Percentiles rank a stretch among this genome's conserved stretches.
Evolutionary conservation across 768 basidiomycete species (phyloP).

Genomic region (Suillus alpinus): DNA sequence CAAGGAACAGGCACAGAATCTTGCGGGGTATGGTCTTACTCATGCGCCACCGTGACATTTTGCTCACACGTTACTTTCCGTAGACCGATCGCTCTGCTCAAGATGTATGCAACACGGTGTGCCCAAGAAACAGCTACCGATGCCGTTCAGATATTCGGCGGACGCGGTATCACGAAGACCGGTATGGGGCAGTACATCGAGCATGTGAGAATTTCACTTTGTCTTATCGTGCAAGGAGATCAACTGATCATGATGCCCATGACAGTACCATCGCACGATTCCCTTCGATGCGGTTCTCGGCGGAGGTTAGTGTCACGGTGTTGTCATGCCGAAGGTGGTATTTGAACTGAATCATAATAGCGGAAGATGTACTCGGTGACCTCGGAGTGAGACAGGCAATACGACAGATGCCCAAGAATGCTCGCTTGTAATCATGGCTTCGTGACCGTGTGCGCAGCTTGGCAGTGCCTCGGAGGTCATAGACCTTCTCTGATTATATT

Average conservation of each 20-base stretch:
- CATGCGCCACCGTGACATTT: background rate
- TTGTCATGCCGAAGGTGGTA: background rate
- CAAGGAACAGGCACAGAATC: conserved; percentile 60
- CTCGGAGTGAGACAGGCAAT: conserved; percentile 60
- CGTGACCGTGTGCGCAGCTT: background rate
- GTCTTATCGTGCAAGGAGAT: conserved; percentile 15
- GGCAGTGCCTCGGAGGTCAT: background rate
- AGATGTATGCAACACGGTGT: conserved; percentile 52
- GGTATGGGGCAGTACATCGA: conserved; percentile 81
- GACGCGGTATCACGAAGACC: conserved; percentile 78
- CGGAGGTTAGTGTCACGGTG: conserved; percentile 11
- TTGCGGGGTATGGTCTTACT: conserved; percentile 52
- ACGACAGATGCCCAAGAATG: conserved; percentile 51
- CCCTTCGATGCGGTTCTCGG: conserved; percentile 27
- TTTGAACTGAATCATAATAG: conserved; percentile 23
- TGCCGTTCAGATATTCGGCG: conserved; percentile 86
- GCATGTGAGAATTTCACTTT: conserved; percentile 46
- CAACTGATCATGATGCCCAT: conserved; percentile 14
- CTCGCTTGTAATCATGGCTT: conserved; percentile 35
- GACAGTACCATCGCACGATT: conserved; percentile 18
- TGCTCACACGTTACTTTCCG: background rate
- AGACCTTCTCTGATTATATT: conserved; percentile 1
- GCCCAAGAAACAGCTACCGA: conserved; percentile 55
- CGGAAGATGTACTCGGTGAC: conserved; percentile 58
- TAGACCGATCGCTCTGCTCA: conserved; percentile 54